These are phyloP conservation scores for Colletotrichum sp. DNA, from an alignment of 2,329 filamentous ascomycete species.

Conservation along the genomic window DNA sequence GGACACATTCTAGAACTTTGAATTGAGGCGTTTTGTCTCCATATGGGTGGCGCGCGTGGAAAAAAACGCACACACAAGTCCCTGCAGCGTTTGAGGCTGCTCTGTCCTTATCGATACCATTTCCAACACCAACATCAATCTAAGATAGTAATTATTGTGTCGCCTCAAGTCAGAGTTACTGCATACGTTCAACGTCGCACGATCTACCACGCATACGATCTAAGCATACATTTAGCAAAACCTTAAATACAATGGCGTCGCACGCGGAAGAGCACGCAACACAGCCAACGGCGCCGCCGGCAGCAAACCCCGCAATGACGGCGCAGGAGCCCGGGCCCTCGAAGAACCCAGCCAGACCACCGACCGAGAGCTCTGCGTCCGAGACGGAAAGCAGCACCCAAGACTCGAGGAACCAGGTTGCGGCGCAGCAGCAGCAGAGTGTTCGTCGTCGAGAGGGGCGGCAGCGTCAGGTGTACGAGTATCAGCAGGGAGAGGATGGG, in stretches of 20 bases:
- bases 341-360: not conserved
- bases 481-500: not conserved
- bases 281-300: not conserved
- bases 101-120: not conserved
- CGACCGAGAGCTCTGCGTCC: not conserved
- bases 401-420: not conserved
- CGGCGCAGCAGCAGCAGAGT: not conserved
- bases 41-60: not conserved
- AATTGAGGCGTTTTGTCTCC: not conserved
- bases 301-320: not conserved
- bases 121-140: not conserved
- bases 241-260: not conserved
- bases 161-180: fast-evolving
- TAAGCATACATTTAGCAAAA: not conserved
- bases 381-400: not conserved
- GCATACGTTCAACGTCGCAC: not conserved
- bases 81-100: not conserved
- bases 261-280: not conserved
- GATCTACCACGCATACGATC: not conserved
- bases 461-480: not conserved
- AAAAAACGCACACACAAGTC: not conserved
- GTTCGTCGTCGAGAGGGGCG: not conserved
- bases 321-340: not conserved
- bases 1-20: not conserved
- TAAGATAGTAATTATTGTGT: not conserved